Conservation (phyloP, 192 early-diverging fungal genomes). For the Dispira parvispora region DNA sequence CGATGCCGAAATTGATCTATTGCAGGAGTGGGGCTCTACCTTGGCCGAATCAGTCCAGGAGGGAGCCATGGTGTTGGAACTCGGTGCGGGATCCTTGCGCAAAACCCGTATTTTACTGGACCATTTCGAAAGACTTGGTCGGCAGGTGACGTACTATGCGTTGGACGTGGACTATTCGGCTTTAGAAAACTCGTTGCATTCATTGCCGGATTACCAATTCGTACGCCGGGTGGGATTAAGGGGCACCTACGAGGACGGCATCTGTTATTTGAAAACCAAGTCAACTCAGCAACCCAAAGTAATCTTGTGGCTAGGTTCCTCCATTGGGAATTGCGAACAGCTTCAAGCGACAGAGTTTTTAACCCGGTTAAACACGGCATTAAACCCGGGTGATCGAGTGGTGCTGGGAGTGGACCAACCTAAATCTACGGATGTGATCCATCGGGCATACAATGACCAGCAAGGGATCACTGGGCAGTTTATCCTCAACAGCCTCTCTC, state of each 20-base stretch:
- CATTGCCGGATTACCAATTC: slow-evolving; percentile 45
- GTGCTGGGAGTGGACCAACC: slow-evolving; percentile 75
- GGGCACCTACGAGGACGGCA: slow-evolving; percentile 78
- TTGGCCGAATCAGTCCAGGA: slow-evolving; percentile 46
- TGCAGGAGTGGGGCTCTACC: slow-evolving; percentile 37
- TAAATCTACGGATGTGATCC: slow-evolving; percentile 50
- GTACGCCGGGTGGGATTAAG: slow-evolving; percentile 61
- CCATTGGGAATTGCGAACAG: slow-evolving; percentile 63
- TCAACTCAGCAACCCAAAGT: slow-evolving; percentile 41
- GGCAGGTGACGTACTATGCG: slow-evolving; percentile 67
- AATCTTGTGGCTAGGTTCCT: slow-evolving; percentile 79
- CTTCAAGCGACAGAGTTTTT: slow-evolving; percentile 54
- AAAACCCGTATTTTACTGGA: slow-evolving; percentile 74
- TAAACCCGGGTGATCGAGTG: slow-evolving; percentile 55
- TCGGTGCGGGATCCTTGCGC: slow-evolving; percentile 78
- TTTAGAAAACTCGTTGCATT: slow-evolving; percentile 48
- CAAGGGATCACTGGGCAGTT: slow-evolving; percentile 61
- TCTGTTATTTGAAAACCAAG: slow-evolving; percentile 38
- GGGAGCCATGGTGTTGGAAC: slow-evolving; percentile 62
- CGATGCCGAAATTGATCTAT: slow-evolving; percentile 68
- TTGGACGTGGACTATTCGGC: slow-evolving; percentile 74
- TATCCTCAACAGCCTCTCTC: slow-evolving; percentile 67
- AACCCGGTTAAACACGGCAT: slow-evolving; percentile 29
- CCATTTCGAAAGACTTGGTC: slow-evolving; percentile 42
- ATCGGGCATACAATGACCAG: slow-evolving; percentile 72